These are phyloP conservation scores for Lichtheimia ornata DNA, from an alignment of 371 early-diverging fungal genomes.

Conservation along the genomic window DNA sequence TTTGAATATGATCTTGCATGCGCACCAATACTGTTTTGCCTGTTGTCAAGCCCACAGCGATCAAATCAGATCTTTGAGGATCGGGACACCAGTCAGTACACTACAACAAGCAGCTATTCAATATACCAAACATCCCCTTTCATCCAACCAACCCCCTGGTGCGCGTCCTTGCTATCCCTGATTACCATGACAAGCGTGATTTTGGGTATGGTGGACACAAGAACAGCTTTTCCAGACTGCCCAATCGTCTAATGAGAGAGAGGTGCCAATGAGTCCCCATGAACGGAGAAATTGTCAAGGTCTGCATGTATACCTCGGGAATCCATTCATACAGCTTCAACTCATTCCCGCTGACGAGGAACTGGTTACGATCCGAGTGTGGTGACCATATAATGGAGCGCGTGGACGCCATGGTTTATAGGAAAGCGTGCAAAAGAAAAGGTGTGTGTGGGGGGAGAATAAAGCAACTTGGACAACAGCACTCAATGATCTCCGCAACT, in stretches of 20 bases:
- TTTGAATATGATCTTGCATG: constrained; percentile 48
- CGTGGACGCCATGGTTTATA: constrained; percentile 28
- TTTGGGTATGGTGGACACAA: constrained; percentile 64
- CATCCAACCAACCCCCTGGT: background rate
- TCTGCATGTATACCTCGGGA: constrained; percentile 43
- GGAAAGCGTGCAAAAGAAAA: background rate
- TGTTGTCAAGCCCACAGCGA: constrained; percentile 73
- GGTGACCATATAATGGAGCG: constrained; percentile 66
- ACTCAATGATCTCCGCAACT: no score
- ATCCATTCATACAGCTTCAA: constrained; percentile 70
- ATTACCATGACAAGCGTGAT: constrained; percentile 64
- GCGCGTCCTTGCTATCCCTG: background rate
- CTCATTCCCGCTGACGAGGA: constrained; percentile 68
- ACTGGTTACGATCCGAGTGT: constrained; percentile 57
- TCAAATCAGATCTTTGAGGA: constrained; percentile 60
- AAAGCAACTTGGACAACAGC: no score
- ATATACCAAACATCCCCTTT: background rate
- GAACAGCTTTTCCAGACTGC: constrained; percentile 47
- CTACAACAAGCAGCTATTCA: constrained; percentile 24
- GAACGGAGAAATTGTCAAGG: background rate
- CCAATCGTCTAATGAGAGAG: constrained; percentile 41
- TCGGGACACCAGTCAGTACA: constrained; percentile 81
- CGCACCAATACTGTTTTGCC: constrained; percentile 67
- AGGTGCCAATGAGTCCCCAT: background rate
- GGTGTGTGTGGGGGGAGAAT: background rate